Conservation (phyloP, 106 monocot species). For the Dendrobium huoshanense region DNA sequence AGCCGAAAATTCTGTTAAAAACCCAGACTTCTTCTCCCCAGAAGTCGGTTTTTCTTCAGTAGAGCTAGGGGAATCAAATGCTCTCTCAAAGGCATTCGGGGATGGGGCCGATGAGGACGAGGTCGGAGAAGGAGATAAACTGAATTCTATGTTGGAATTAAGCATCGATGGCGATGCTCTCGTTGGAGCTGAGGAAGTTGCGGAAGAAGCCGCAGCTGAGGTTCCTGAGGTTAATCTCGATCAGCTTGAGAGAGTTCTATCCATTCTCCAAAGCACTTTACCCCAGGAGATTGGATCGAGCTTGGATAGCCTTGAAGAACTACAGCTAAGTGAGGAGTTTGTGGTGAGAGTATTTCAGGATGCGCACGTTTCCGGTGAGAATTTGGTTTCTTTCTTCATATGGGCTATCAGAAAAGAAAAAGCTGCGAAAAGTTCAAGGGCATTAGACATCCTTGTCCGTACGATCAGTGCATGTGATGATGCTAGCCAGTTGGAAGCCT, state of each 20-base stretch:
- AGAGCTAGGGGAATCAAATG: neutral
- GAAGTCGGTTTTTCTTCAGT: neutral
- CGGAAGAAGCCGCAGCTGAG: conserved; percentile 8
- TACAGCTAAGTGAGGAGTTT: conserved; percentile 46
- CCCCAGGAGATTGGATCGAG: conserved; percentile 22
- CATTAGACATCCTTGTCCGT: conserved; percentile 37
- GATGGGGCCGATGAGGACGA: neutral
- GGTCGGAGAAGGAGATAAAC: conserved; percentile 9
- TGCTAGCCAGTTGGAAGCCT: conserved; percentile 38
- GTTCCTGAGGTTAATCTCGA: conserved; percentile 22
- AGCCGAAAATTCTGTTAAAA: neutral
- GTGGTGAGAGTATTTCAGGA: conserved; percentile 43
- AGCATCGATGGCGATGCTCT: conserved; percentile 6
- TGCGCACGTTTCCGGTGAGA: conserved; percentile 19
- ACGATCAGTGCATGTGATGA: conserved; percentile 20
- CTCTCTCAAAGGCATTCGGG: conserved; percentile 1
- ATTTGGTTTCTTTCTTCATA: conserved; percentile 54
- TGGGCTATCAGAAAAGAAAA: conserved; percentile 33
- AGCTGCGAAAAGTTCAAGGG: conserved; percentile 15
- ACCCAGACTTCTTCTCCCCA: neutral
- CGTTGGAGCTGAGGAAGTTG: conserved; percentile 5
- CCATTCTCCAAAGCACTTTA: conserved; percentile 26
- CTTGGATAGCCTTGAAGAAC: conserved; percentile 40
- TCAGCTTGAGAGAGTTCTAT: conserved; percentile 35
- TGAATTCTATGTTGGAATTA: conserved; percentile 26